Evolutionary conservation across 2,329 filamentous ascomycete species (phyloP).

Genomic region (Calonectria montana): DNA sequence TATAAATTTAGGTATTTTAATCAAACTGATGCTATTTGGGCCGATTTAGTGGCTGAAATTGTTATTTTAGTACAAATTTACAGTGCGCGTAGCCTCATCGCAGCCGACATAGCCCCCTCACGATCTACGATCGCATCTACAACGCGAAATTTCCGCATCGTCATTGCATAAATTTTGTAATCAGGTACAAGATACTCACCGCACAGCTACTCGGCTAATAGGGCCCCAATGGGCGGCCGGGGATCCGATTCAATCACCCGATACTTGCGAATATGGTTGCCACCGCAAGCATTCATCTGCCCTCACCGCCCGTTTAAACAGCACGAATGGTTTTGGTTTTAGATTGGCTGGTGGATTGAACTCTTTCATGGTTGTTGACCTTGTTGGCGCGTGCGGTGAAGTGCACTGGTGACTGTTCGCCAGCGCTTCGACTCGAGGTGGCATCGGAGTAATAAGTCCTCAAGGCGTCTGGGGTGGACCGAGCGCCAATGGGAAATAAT

Average conservation of each 20-base stretch:
- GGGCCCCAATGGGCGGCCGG: not conserved
- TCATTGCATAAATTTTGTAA: not conserved
- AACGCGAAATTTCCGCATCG: not conserved
- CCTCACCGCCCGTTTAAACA: not conserved
- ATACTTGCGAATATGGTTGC: not conserved
- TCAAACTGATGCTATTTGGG: too few species aligned
- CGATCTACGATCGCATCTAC: not conserved
- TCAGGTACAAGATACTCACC: not conserved
- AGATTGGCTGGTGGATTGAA: not conserved
- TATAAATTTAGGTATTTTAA: too few species aligned
- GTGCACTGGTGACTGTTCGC: not conserved
- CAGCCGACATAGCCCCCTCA: too few species aligned
- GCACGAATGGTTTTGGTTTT: not conserved
- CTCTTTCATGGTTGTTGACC: not conserved
- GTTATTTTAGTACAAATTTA: too few species aligned
- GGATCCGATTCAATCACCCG: not conserved
- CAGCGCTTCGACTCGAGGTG: too few species aligned
- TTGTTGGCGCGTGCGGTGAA: not conserved
- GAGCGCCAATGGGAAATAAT: not conserved
- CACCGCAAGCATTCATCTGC: not conserved
- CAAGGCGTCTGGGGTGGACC: not conserved
- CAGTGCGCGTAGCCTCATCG: too few species aligned
- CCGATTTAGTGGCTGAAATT: too few species aligned
- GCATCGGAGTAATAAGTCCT: not conserved
- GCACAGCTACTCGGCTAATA: not conserved